Conservation (phyloP, 306 rosid species). For the Malus sylvestris region DNA sequence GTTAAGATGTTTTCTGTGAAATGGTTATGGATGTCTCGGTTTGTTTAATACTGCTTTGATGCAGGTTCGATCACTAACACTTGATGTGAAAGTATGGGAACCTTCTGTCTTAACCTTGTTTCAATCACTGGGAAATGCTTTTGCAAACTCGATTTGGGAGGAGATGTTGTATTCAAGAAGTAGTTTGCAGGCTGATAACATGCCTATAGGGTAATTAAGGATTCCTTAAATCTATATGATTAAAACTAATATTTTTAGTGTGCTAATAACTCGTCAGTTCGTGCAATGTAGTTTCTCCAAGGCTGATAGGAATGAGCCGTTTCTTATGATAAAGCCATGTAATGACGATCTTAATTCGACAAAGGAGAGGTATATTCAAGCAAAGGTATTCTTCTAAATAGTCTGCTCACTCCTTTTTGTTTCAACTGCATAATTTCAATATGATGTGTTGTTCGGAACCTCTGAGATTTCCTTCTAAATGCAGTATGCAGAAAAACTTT, state of each 20-base stretch:
- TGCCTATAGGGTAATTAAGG: slow-evolving; percentile 34
- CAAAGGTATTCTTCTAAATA: slow-evolving; percentile 43
- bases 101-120: slow-evolving; percentile 51
- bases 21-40: background rate
- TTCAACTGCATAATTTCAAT: background rate
- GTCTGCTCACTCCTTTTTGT: slow-evolving; percentile 8
- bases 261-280: slow-evolving; percentile 21
- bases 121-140: slow-evolving; percentile 59
- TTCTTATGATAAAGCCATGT: slow-evolving; percentile 46
- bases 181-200: slow-evolving; percentile 28
- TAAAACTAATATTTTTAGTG: background rate
- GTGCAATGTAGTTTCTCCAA: slow-evolving; percentile 39
- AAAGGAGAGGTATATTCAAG: slow-evolving; percentile 67
- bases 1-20: background rate
- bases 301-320: slow-evolving; percentile 22
- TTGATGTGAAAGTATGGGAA: slow-evolving; percentile 87
- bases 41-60: slow-evolving; percentile 7
- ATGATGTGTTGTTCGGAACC: slow-evolving; percentile 12
- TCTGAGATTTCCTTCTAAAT: slow-evolving; percentile 24
- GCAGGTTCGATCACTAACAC: slow-evolving; percentile 79
- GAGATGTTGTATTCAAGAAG: slow-evolving; percentile 44
- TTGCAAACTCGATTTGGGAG: slow-evolving; percentile 72
- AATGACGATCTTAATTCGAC: slow-evolving; percentile 50
- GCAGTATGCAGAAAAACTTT: slow-evolving; percentile 67
- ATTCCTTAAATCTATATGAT: slow-evolving; percentile 10